Base-by-base conservation (phyloP, 345 rosid species). In the Lumnitzera littorea region DNA sequence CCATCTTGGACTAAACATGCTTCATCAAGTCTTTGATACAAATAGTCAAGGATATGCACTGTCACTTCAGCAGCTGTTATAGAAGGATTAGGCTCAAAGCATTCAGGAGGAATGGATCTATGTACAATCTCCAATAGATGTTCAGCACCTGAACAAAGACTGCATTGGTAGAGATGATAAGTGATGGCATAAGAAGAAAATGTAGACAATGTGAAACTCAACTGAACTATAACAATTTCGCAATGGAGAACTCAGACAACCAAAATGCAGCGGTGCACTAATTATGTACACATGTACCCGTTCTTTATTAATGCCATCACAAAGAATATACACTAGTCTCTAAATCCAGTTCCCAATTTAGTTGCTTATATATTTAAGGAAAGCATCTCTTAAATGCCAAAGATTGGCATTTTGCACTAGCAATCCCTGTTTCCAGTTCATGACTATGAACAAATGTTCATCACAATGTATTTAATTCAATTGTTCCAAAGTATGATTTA, bases 1-100 rank as follows among this genome's bases (percentile, higher is more conserved):
- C 95, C 95, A 76, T 88, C 88, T 81, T 82, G 92, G 56, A 89
- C 85, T 55, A 89, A 91, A 70, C 91, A 87, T 55, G 78, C 83
- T 76, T 89, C 85, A 70, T 89, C 96, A 53, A 91, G 68, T 72
- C 75, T 84, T 70, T 70, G 69, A 79, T 83, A 87, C 69, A 91
- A 95, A 79, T 82, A 71, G 72, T 89, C 92, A 60, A 91, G 87
- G 63, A 91, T 62, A 62, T 83, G 90, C 53, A 74, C 87, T 17
- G 85, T 78, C 51, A 80, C 68, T 72, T 83, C 88, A 71, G 92
- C 72, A 24, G 91, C 68, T 15, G 83, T 72, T 69, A 83, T 64
- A 67, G 80, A 55, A n/a, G 82, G 72, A 60, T 50, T 63, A 49
- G 75, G 70, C 72, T 83, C 79, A 70, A 83, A 74, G 76, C 62